These are phyloP conservation scores for Dryas octopetala DNA, from an alignment of 306 rosid species.

Conservation along the genomic window DNA sequence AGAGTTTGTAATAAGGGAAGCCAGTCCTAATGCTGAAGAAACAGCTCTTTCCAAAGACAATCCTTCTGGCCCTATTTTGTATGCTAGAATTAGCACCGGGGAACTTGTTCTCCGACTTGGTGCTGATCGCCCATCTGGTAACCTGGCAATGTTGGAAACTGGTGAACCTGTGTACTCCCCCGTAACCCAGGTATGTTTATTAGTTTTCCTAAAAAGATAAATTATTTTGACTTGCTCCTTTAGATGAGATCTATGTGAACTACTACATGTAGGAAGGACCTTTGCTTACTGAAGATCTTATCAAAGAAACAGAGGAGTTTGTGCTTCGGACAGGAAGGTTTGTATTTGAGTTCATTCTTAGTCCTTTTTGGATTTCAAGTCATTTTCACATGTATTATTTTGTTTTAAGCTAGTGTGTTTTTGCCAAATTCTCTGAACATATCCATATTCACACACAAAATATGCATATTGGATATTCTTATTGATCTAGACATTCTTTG, in stretches of 20 bases:
- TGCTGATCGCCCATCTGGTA: slow-evolving; percentile 55
- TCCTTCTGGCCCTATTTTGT: slow-evolving; percentile 54
- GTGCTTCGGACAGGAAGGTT: slow-evolving; percentile 98
- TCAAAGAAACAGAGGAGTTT: slow-evolving; percentile 94
- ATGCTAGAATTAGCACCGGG: slow-evolving; percentile 72
- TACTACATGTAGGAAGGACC: slow-evolving; percentile 80
- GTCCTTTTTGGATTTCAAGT: slow-evolving; percentile 14
- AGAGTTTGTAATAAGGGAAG: slow-evolving; percentile 65
- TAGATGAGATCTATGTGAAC: slow-evolving; percentile 28
- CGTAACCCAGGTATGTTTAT: slow-evolving; percentile 71
- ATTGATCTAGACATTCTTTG: slow-evolving; percentile 28
- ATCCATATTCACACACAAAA: background rate
- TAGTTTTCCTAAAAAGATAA: slow-evolving; percentile 21
- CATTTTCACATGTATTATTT: slow-evolving; percentile 8
- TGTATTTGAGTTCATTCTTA: slow-evolving; percentile 31
- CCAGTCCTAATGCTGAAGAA: slow-evolving; percentile 49
- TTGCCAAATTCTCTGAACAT: background rate
- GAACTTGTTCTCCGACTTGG: slow-evolving; percentile 89
- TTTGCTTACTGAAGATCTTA: slow-evolving; percentile 91
- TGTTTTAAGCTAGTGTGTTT: slow-evolving; percentile 6
- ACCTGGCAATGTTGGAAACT: slow-evolving; percentile 87
- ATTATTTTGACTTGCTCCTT: slow-evolving; percentile 14
- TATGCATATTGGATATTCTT: background rate
- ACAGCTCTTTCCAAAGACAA: slow-evolving; percentile 25
- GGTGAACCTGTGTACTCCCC: slow-evolving; percentile 94